Evolutionary conservation across 2,329 filamentous ascomycete species (phyloP).

Genomic region (Trichophyton verrucosum): DNA sequence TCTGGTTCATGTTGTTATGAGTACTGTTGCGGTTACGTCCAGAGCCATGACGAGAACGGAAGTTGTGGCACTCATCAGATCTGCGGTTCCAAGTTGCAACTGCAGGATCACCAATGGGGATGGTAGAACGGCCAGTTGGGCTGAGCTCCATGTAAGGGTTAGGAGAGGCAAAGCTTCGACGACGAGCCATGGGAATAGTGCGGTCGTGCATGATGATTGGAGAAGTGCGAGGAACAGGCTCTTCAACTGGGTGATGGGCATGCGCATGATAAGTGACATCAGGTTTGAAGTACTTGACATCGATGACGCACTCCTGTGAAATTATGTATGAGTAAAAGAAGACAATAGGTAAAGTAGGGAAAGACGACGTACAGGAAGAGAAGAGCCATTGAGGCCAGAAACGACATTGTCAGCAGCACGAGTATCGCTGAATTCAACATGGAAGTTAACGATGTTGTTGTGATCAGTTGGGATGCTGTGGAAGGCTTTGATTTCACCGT

Average conservation of each 20-base stretch:
- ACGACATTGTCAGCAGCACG: conserved; percentile 26
- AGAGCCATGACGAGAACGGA: conserved; percentile 20
- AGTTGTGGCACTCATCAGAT: conserved; percentile 20
- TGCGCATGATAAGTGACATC: conserved; percentile 17
- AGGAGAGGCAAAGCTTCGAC: conserved; percentile 9
- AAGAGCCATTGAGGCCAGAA: conserved; percentile 24
- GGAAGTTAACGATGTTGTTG: conserved; percentile 24
- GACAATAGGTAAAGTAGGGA: neutral
- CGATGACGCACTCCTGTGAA: conserved; percentile 21
- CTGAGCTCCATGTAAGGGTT: conserved; percentile 25
- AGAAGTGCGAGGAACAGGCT: conserved; percentile 12
- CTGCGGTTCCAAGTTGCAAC: conserved; percentile 23
- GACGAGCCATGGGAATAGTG: conserved; percentile 11
- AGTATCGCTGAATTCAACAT: conserved; percentile 31
- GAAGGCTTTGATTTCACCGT: conserved; percentile 30
- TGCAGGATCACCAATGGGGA: conserved; percentile 25
- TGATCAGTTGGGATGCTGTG: conserved; percentile 19
- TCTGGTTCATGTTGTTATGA: conserved; percentile 24
- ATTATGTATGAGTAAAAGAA: conserved; percentile 1
- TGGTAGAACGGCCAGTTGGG: conserved; percentile 30
- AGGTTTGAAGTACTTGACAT: conserved; percentile 22
- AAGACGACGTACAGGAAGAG: conserved; percentile 23
- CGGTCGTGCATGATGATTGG: conserved; percentile 14
- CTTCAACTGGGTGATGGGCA: conserved; percentile 10
- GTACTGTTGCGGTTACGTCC: conserved; percentile 18